Evolutionary conservation across 352 stramenopile genomes (phyloP), one percentile per base, ranked within the genome.

Genomic region (Globisporangium radiosum): DNA sequence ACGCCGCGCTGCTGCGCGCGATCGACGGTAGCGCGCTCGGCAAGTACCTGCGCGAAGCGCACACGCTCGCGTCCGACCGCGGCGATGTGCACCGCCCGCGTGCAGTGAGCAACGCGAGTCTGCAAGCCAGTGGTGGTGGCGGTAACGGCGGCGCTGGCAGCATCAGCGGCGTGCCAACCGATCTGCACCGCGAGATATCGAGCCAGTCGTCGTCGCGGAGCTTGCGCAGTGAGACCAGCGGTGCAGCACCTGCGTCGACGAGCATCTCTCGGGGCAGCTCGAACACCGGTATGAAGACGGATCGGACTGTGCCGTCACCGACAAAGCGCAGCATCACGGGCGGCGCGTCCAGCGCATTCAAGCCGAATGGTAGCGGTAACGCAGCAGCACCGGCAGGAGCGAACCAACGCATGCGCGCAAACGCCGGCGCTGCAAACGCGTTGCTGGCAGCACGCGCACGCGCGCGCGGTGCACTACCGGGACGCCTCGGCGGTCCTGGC

Each of bases 401-500:
- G 8, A 61, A 56, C 47, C 55, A 52, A 25, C 69, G 78, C 51
- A 75, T 90, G 60, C 71, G 80, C 50, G 69, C 57, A 0, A 78
- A 69, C 56, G 63, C 73, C 25, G 80, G 73, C 38, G 84, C 84
- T 40, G 71, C 81, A 1, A 93, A 85, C 47, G 84, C 84, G 6
- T 61, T 93, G 33, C 74, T 93, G 53, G 84, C 84, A 25, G 84
- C 84, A 19, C 68, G 84, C 60, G 84, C 80, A 13, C 71, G 84
- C 52, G 84, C 84, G 15, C 62, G 84, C 52, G 80, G 84, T 25
- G 81, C 68, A 5, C 71, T 90, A 1, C 70, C 73, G 7, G 70
- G 74, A 13, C 73, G 81, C 33, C 60, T 76, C 15, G 73, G 82
- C 15, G 78, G 75, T 0, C 75, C 78, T 38, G 78, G 77, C 15